Conservation (phyloP, 306 rosid species). For the Pyrus bretschneideri region DNA sequence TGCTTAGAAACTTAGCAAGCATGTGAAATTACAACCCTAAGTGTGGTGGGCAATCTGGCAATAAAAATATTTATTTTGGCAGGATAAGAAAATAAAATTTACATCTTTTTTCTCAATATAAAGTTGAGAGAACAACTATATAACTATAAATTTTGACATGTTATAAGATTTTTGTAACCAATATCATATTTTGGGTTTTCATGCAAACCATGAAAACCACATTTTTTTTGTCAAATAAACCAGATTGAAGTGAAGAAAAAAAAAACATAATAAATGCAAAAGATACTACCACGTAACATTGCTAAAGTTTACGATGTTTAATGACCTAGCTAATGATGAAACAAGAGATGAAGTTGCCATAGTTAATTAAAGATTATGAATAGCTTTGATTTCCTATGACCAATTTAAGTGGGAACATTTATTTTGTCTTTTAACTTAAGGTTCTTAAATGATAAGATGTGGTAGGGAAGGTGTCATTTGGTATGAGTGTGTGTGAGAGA, state of each 20-base stretch:
- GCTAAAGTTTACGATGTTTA: not conserved
- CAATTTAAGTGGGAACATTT: not conserved
- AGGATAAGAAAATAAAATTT: too few relatives aligned
- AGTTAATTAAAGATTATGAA: not conserved
- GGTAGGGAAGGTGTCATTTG: constrained; percentile 39
- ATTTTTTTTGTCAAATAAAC: not conserved
- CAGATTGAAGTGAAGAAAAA: not conserved
- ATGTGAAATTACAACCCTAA: too few relatives aligned
- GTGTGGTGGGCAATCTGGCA: too few relatives aligned
- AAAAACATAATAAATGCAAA: not conserved
- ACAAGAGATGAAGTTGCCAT: not conserved
- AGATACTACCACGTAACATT: not conserved
- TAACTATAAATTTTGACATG: too few relatives aligned
- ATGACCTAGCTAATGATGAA: not conserved
- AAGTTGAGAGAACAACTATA: not conserved
- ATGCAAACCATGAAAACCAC: not conserved
- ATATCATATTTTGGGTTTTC: not conserved
- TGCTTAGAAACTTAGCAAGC: too few relatives aligned
- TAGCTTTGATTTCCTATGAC: not conserved
- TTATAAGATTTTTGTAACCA: not conserved
- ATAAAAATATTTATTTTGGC: too few relatives aligned
- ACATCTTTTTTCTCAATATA: too few relatives aligned
- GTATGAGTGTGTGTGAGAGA: constrained; percentile 21
- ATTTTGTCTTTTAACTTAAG: not conserved
- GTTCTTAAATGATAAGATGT: constrained; percentile 3